Percentiles rank a stretch among this genome's conserved stretches.
Conservation (phyloP, 306 rosid genomes). For the Alnus glutinosa region DNA sequence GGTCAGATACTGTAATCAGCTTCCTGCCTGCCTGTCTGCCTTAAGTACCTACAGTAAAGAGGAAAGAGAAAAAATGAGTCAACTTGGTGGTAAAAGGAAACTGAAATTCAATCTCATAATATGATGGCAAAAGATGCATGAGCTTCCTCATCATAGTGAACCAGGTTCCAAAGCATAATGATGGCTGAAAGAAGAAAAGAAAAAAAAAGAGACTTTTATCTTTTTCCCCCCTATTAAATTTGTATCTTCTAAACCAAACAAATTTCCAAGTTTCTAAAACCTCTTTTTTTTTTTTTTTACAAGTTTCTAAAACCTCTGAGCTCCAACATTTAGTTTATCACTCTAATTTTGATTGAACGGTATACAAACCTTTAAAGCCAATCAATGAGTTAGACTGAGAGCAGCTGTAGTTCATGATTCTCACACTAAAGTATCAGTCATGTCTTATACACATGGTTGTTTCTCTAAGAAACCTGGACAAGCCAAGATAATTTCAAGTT, state of each 20-base stretch:
- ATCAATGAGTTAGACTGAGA: slow-evolving; percentile 11
- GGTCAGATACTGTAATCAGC: slow-evolving; percentile 36
- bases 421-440: slow-evolving; percentile 5
- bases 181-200: not conserved
- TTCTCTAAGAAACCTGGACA: not conserved
- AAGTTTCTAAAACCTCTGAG: not conserved
- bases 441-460: slow-evolving; percentile 14
- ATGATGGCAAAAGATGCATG: not conserved
- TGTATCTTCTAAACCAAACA: not conserved
- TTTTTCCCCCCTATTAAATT: not conserved
- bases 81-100: not conserved
- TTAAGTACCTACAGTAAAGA: slow-evolving; percentile 33
- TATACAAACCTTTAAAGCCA: not conserved
- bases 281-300: not conserved
- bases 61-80: slow-evolving; percentile 1
- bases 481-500: slow-evolving; percentile 11
- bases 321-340: not conserved
- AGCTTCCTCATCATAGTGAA: slow-evolving; percentile 5
- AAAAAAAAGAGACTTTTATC: not conserved
- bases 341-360: not conserved
- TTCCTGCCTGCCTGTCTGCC: slow-evolving; percentile 34
- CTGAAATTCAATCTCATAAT: slow-evolving; percentile 13
- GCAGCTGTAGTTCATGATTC: slow-evolving; percentile 14
- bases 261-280: not conserved
- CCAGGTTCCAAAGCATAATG: slow-evolving; percentile 12